Evolutionary conservation across 2,329 filamentous ascomycete genomes (phyloP), one percentile per base, ranked within the genome.

Genomic region (Lojkania enalia): DNA sequence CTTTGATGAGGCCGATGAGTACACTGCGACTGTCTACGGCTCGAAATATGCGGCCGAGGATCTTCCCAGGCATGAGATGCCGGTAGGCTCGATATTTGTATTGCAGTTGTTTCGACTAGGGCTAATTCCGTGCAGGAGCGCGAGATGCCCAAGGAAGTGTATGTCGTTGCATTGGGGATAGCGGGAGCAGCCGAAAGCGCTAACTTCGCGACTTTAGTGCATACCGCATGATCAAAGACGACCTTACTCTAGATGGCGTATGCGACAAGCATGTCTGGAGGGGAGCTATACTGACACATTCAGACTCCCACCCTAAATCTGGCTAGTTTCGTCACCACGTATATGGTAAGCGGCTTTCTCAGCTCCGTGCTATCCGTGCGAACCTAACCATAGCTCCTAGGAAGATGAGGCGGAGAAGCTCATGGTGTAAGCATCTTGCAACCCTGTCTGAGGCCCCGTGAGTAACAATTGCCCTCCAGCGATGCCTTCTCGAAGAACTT

Each of bases 401-500:
- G 91, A 96, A 75, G 88, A 96, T 35, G 92, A 96, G 71, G 91
- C 87, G 15, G 91, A 96, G 74, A 90, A 95, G 73, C 87, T 96
- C 72, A 97, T 97, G 92, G 77, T 85, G 54, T 64, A 60, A 35
- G 90, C 46, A 21, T 15, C 11, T 15, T 21, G 33, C 33, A 11
- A 21, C 18, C n/a, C n/a, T n/a, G n/a, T n/a, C n/a, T n/a, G n/a
- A n/a, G 15, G 14, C 9, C 30, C 14, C 6, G 7, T 16, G 30
- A 9, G 7, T 33, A 11, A 15, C 30, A 20, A 15, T 36, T 15
- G 33, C 15, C n/a, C 16, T 13, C 3, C 25, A 66, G 63, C 46
- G 90, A 96, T 54, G 83, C 87, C 41, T 90, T 96, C 69, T 84
- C 87, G 69, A 96, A 96, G 73, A 97, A 97, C 79, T 96, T 96